Conservation (phyloP, 2,329 filamentous ascomycete genomes). For the Dryadomyces sulphureus region DNA sequence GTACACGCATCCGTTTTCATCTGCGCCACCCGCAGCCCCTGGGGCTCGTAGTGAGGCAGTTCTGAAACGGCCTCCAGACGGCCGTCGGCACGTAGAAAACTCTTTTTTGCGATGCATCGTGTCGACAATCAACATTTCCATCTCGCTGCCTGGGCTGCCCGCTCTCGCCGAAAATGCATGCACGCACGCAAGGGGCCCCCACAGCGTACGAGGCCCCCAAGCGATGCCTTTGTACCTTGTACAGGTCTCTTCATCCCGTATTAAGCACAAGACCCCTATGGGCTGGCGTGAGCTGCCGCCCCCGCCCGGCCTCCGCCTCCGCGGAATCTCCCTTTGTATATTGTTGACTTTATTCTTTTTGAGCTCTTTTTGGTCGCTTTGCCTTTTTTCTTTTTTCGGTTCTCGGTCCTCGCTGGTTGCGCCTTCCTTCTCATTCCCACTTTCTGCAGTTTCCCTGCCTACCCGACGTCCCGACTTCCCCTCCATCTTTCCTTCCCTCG, state of each 20-base stretch:
- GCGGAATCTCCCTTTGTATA: no score
- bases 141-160: not conserved
- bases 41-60: conserved; percentile 22
- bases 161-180: not conserved
- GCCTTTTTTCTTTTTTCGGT: not conserved
- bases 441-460: not conserved
- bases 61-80: conserved; percentile 20
- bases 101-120: no score
- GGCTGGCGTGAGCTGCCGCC: not conserved
- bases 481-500: no score
- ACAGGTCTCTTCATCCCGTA: no score
- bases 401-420: not conserved
- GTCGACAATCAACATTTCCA: no score
- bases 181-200: not conserved
- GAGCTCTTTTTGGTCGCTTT: no score
- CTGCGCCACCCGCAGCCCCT: not conserved
- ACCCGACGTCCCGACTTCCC: no score
- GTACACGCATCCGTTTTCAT: not conserved
- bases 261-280: not conserved
- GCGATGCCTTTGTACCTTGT: no score
- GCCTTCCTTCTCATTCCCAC: not conserved
- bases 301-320: not conserved
- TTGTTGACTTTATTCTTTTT: no score
- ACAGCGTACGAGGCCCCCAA: no score
- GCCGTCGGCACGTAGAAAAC: not conserved